A percentile compares a stretch with the other conserved stretches of the same genome.
These are phyloP conservation scores for Cocos nucifera DNA, from an alignment of 176 grass and related monocot species.

Conservation along the genomic window DNA sequence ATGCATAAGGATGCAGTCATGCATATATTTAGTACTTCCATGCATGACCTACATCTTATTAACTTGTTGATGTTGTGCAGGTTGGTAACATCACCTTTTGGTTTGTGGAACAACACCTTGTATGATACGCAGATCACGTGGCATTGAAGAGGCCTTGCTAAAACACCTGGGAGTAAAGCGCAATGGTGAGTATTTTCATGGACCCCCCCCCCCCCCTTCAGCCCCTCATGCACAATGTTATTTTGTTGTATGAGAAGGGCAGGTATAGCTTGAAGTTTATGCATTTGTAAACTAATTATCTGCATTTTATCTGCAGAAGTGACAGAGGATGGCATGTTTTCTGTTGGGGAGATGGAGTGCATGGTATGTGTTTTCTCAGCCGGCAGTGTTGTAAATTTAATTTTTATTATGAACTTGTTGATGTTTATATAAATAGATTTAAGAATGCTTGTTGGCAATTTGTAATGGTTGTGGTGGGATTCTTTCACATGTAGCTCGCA, in stretches of 20 bases:
- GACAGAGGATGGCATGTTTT: constrained; percentile 93
- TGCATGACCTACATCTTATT: not conserved
- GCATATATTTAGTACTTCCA: no score
- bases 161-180: constrained; percentile 93
- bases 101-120: constrained; percentile 99
- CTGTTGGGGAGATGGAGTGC: constrained; percentile 96
- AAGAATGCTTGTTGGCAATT: not conserved
- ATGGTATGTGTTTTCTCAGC: constrained; percentile 47
- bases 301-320: constrained; percentile 41
- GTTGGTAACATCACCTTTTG: constrained; percentile 93
- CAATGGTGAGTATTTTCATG: constrained; percentile 48
- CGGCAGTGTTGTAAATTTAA: not conserved
- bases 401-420: not conserved
- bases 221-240: not conserved
- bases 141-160: constrained; percentile 79
- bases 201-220: no score
- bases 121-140: constrained; percentile 93
- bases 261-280: no score
- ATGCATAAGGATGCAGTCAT: no score
- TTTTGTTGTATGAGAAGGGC: not conserved
- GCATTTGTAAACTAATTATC: no score
- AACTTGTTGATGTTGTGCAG: constrained; percentile 22
- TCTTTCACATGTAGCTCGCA: no score
- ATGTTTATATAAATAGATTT: not conserved
- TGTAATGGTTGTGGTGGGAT: no score